Base-by-base conservation (phyloP, 2,329 filamentous ascomycete species). In the Claviceps quebecensis region DNA sequence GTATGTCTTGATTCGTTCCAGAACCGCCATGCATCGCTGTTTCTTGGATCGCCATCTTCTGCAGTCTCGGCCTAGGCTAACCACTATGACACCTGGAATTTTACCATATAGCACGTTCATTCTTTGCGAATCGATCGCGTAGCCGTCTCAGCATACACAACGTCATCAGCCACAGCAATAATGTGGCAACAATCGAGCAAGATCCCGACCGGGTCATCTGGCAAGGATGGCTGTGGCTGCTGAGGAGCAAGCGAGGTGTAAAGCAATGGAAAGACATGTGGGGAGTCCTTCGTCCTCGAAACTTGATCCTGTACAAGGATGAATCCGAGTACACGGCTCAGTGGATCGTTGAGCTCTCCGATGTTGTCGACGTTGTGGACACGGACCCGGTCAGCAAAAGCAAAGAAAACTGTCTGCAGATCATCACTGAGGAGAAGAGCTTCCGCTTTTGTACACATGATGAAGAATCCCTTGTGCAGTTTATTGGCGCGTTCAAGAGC, bases 261-360 rank as follows among this genome's bases (percentile, higher is more conserved):
- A 82, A 86, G 46, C 86, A 95, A 61, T 98, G 93, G 93, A 96
- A 95, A 72, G 84, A 88, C 59, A 77, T 89, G 53, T 97, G 93
- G 93, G 86, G 85, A 13, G 93, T 97, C 0, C 76, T 98, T 49
- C 86, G 93, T 36, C 84, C 87, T 1, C 83, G 85, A 49, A 89
- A 86, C 56, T 72, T 98, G 36, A 86, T 88, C 16, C 77, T 97
- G 26, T 98, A 98, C 74, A 96, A 96, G 67, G 85, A 94, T 62
- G 87, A 94, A 56, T 75, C 82, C 56, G 93, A 98, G 69, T 97
- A 97, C 66, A 84, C 86, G 13, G 87, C 90, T 0, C 76, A 86
- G 55, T 83, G 89, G 59, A 86, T 98, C 59, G 72, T 96, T 37
- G 81, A 86, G 4, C 80, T 97, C 59, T 73, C 80, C 8, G 81